Conservation (phyloP, 1,284 basidiomycete species). For the Ceratobasidium sp. region DNA sequence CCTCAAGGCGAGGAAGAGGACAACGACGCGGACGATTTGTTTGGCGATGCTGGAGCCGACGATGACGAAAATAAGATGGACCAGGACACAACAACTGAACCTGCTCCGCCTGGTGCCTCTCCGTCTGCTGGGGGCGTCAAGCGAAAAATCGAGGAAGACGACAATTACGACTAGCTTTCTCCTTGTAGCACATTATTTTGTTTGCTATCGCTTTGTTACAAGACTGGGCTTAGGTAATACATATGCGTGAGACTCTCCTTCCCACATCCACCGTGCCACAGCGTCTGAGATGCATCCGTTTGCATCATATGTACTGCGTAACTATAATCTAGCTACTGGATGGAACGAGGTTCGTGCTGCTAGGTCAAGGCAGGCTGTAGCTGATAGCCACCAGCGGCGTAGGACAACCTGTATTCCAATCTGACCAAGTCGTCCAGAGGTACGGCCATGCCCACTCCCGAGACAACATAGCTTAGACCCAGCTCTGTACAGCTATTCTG, state of each 20-base stretch:
- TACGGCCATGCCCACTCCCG: conserved; percentile 58
- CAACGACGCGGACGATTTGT: conserved; percentile 47
- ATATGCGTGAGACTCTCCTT: conserved; percentile 18
- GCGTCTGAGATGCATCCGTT: conserved; percentile 77
- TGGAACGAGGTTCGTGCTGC: conserved; percentile 79
- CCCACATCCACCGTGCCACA: conserved; percentile 21
- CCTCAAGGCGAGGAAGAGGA: conserved; percentile 56
- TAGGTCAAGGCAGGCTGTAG: background rate
- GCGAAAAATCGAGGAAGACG: conserved; percentile 83
- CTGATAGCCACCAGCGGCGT: conserved; percentile 42
- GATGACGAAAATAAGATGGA: conserved; percentile 49
- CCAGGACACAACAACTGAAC: conserved; percentile 53
- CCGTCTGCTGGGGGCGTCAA: conserved; percentile 62
- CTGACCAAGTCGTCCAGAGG: conserved; percentile 89
- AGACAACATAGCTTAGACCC: conserved; percentile 55
- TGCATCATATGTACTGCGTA: conserved; percentile 87
- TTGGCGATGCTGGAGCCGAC: conserved; percentile 49
- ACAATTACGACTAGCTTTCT: conserved; percentile 77
- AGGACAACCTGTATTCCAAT: conserved; percentile 91
- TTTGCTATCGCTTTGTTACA: conserved; percentile 32
- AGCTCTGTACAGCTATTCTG: conserved; percentile 71
- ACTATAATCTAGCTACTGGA: conserved; percentile 89
- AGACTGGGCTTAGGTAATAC: conserved; percentile 21
- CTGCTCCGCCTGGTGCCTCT: conserved; percentile 55
- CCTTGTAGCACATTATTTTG: conserved; percentile 15